These are phyloP conservation scores for Myxozyma vanderwaltii DNA, from an alignment of 805 yeast genomes.

Conservation along the genomic window DNA sequence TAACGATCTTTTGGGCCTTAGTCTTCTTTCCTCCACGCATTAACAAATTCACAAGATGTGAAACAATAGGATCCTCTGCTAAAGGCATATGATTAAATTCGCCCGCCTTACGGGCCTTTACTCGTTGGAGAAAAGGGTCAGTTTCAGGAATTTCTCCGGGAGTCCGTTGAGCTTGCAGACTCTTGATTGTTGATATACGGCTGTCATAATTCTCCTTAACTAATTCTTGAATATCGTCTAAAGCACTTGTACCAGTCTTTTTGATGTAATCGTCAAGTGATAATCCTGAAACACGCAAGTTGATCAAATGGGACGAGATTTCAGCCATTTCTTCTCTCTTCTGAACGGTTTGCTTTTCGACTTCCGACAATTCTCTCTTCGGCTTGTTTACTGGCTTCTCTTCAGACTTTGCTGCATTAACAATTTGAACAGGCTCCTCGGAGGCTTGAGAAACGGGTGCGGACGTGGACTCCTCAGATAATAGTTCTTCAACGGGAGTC, in stretches of 20 bases:
- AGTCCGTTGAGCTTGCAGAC: background rate
- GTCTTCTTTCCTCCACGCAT: slow-evolving; percentile 93
- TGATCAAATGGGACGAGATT: slow-evolving; percentile 22
- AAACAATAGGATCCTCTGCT: slow-evolving; percentile 25
- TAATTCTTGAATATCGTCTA: background rate
- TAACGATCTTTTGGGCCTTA: slow-evolving; percentile 69
- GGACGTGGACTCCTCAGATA: background rate
- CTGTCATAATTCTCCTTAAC: background rate
- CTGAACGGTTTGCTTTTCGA: too few species aligned
- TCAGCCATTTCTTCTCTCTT: slow-evolving; percentile 3
- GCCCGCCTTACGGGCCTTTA: slow-evolving; percentile 10
- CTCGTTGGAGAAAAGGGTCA: slow-evolving; percentile 15
- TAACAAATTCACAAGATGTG: slow-evolving; percentile 72
- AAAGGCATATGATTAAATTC: slow-evolving; percentile 19
- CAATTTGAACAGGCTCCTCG: background rate
- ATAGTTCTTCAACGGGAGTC: slow-evolving; percentile 9
- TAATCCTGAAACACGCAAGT: slow-evolving; percentile 22
- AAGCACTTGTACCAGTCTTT: slow-evolving; percentile 6
- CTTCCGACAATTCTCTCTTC: background rate
- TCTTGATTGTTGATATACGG: background rate
- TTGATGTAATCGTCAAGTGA: slow-evolving; percentile 19
- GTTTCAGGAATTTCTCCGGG: background rate
- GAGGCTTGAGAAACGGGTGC: background rate
- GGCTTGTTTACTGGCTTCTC: background rate
- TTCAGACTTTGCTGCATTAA: too few species aligned